Base-by-base conservation (phyloP, 139 green algal genomes). In the Chlorella vulgaris region DNA sequence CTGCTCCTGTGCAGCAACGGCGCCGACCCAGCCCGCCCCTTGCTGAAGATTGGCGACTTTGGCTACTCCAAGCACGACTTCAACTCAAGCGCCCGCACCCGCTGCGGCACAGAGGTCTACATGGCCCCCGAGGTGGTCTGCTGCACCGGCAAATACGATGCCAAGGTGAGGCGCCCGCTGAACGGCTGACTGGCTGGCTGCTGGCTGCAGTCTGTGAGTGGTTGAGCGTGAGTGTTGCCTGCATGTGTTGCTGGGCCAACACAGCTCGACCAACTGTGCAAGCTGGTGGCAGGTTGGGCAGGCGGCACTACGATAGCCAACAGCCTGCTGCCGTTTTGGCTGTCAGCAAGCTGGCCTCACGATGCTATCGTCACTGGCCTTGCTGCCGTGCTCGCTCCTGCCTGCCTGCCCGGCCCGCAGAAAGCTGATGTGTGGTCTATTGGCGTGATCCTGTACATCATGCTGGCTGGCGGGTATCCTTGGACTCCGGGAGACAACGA, bases 401-500 rank as follows among this genome's bases (percentile, higher is more conserved):
- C 47, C 47, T 55, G 47, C 47, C 47, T 24, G 10, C 15, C 47
- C 10, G 15, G 15, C 47, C 10, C 47, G 66, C 66, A 74, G 66
- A 74, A 74, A 29, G 90, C 90, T 35, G 92, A 96, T 80, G 84
- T 96, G n/a, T 96, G 92, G 93, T 90, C 84, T 13, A 84, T 76
- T 28, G 93, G 93, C 15, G 86, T 96, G 36, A 90, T 95, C 60
- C 89, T 96, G 51, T 96, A 91, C 81, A 88, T 86, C 3, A 92
- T 95, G 89, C 85, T 96, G 38, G 89, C 81, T 26, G 91, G 91
- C n/a, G 86, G 89, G 7, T 99, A 98, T 80, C 96, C 96, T 19
- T 99, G 99, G 65, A 78, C 82, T 39, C 33, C 33, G 1, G 51
- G 76, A n/a, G 80, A 84, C 21, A 29, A 40, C 1, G 38, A 81